Evolutionary conservation across 2,329 filamentous ascomycete species (phyloP), one percentile per base, ranked within the genome.

Genomic region (Alternaria tenuissima): DNA sequence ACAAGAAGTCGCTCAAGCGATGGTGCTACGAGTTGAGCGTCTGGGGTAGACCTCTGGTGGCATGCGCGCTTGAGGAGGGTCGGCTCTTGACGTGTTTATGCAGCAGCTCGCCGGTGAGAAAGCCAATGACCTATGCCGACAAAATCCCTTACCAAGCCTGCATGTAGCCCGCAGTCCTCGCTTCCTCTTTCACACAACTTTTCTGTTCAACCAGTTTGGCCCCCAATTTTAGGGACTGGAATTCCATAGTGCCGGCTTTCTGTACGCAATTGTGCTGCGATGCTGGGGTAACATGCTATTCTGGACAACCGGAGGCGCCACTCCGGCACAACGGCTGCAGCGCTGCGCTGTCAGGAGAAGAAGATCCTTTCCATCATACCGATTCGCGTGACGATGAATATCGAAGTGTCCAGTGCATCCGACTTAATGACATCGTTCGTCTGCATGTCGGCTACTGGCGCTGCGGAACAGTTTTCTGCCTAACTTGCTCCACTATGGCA

Each of bases 81-180:
- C 53, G 63, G 63, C 66, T 67, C 64, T 76, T 78, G 75, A 78
- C 75, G 75, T 78, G 75, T 73, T 75, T 63, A 63, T 71, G 69
- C 69, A 70, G 69, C 69, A 70, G 65, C 68, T 70, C 53, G 68
- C 69, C 61, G 65, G 61, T 64, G 69, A 67, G 67, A 65, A 73
- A 71, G 63, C 73, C 74, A 77, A 77, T 77, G 68, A 70, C 57
- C 67, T 71, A 64, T 70, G 72, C 73, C 71, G 71, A 68, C 67
- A 72, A 69, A 65, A 72, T 58, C 55, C 70, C 66, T 72, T 72
- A 68, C 62, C 65, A 64, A 64, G 56, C 66, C 65, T 73, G 73
- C 74, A 76, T 66, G 67, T 70, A 73, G 71, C 65, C 73, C 69
- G 69, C 67, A 68, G 61, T 61, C 61, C 65, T 61, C 65, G 66